Conservation (phyloP, 306 rosid genomes). For the Gynostemma pentaphyllum region DNA sequence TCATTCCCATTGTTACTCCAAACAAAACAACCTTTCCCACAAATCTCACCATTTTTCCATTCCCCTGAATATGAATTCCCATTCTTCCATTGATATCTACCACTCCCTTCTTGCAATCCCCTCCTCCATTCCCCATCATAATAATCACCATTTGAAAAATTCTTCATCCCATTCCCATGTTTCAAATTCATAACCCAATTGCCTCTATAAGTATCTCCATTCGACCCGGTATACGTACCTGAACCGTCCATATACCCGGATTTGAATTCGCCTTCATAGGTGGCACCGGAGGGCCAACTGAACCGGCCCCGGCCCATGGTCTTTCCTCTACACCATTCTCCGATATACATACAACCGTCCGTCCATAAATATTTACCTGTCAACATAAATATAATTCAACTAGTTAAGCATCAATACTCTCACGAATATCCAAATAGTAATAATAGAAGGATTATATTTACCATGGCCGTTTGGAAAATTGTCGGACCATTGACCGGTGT, state of each 20-base stretch:
- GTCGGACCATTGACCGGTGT: slow-evolving; percentile 72
- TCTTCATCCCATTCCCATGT: slow-evolving; percentile 64
- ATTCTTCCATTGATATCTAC: slow-evolving; percentile 67
- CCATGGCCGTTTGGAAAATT: slow-evolving; percentile 77
- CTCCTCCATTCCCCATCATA: slow-evolving; percentile 78
- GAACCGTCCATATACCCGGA: slow-evolving; percentile 70
- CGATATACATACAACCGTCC: slow-evolving; percentile 81
- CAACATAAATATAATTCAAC: no score
- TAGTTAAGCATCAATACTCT: no score
- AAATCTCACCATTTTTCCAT: slow-evolving; percentile 67
- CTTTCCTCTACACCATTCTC: slow-evolving; percentile 71
- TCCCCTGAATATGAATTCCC: slow-evolving; percentile 63
- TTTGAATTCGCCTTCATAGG: slow-evolving; percentile 87
- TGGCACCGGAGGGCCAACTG: slow-evolving; percentile 90
- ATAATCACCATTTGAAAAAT: slow-evolving; percentile 50
- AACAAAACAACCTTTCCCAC: slow-evolving; percentile 57
- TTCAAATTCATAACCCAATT: slow-evolving; percentile 72
- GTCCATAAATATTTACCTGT: slow-evolving; percentile 75
- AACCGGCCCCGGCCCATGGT: slow-evolving; percentile 75
- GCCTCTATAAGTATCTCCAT: slow-evolving; percentile 69
- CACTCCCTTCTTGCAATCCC: slow-evolving; percentile 62
- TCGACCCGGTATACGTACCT: slow-evolving; percentile 47
- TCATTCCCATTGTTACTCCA: slow-evolving; percentile 62
- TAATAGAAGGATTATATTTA: no score
- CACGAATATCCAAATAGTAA: no score